Percentiles rank a stretch among this genome's conserved stretches.
phyloP scores from a whole-genome alignment of 352 stramenopile genomes.

The Thraustotheca clavata region DNA sequence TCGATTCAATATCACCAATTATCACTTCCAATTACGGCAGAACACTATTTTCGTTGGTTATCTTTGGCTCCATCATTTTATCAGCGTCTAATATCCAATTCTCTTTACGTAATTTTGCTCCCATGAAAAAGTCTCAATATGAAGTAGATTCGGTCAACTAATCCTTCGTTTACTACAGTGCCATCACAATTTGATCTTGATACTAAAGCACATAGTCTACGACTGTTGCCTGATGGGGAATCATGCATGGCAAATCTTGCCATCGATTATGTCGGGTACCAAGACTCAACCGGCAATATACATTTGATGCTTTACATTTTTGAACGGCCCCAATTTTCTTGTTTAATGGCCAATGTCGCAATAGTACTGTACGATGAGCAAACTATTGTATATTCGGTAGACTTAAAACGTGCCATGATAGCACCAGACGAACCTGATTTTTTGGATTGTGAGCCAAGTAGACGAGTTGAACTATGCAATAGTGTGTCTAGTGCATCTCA shows the following conservation, averaged over 20 bases:
- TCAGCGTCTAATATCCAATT: neutral
- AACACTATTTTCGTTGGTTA: conserved; percentile 6
- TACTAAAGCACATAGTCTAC: neutral
- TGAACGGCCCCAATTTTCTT: neutral
- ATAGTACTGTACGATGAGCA: neutral
- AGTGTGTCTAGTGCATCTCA: too few relatives aligned
- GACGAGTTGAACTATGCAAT: too few relatives aligned
- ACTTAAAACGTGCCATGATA: neutral
- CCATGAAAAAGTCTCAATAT: too few relatives aligned
- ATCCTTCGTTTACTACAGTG: conserved; percentile 2
- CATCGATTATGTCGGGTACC: conserved; percentile 12
- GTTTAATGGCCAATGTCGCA: neutral
- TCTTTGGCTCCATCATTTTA: neutral
- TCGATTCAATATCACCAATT: neutral
- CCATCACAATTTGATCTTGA: conserved; percentile 1
- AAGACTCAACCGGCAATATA: neutral
- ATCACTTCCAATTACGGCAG: neutral
- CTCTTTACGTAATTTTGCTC: conserved; percentile 12
- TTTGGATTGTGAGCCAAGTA: too few relatives aligned
- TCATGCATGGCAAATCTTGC: conserved; percentile 11
- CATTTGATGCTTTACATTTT: neutral
- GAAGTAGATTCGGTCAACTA: neutral
- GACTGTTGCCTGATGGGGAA: conserved; percentile 2
- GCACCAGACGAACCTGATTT: neutral
- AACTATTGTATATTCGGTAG: neutral